Base-by-base conservation (phyloP, 371 early-diverging fungal species). In the Hamiltosporidium tvaerminnensis region DNA sequence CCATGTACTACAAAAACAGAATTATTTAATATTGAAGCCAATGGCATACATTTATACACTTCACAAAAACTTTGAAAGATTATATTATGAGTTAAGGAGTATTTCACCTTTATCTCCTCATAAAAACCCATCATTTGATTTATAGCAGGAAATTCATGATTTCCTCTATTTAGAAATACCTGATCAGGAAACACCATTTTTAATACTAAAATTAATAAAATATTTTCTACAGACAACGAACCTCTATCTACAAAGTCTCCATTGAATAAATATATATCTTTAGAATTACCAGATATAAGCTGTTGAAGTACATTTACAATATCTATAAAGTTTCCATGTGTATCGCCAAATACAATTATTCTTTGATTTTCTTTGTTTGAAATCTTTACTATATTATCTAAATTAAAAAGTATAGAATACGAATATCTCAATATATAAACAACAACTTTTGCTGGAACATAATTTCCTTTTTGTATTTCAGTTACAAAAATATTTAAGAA, bases 231-330 rank as follows among this genome's bases (percentile, higher is more conserved):
- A 4, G 90, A 90, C 80, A 91, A 89, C 48, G 86, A 86, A 37
- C 95, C 95, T 60, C 95, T 86, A 73, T 95, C 93, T 32, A 92
- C 93, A 81, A 92, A 95, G 53, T 92, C 93, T 59, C 96, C 96
- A 78, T 92, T 93, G 78, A 91, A 91, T 64, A 90, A 77, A 67
- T 87, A 90, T 61, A 84, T 89, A 86, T 1, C 81, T 83, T 32
- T 81, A 80, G 0, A 85, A 84, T 0, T 92, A 92, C 59, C 83
- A 81, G 2, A 92, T 92, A 75, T 90, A 14, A 44, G 44, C 44
- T 0, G 44, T 44, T 7, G 14, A 44, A 44, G 7, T 44, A 44
- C 44, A 44, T 92, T 85, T 56, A 89, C 78, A 66, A 92, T 83
- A 64, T 94, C 95, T 72, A 92, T 94, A 77, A 83, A 97, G 83